These are phyloP conservation scores for Salvia rosmarinus DNA, from an alignment of 257 asterid species.

Conservation along the genomic window DNA sequence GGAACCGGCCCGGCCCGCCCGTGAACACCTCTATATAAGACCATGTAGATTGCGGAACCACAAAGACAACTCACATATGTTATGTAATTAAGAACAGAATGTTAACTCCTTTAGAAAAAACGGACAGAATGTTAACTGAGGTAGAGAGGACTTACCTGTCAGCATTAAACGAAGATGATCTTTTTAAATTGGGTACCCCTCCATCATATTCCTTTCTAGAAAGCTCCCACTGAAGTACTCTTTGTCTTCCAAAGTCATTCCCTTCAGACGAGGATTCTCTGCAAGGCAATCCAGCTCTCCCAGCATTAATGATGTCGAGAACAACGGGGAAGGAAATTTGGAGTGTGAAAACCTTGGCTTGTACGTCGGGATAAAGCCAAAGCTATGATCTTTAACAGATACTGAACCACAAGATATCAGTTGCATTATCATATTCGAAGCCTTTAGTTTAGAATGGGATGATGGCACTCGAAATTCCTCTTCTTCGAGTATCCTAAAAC, in stretches of 20 bases:
- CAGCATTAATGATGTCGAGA: slow-evolving; percentile 67
- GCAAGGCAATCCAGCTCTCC: slow-evolving; percentile 79
- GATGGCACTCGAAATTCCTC: slow-evolving; percentile 64
- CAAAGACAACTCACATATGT: not conserved
- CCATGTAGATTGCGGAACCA: not conserved
- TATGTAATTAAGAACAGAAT: too few relatives aligned
- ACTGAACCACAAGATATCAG: slow-evolving; percentile 90
- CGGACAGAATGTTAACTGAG: not conserved
- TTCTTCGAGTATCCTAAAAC: slow-evolving; percentile 76
- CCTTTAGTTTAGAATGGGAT: slow-evolving; percentile 61
- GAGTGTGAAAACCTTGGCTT: slow-evolving; percentile 84
- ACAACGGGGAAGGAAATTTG: slow-evolving; percentile 74
- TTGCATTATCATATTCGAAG: slow-evolving; percentile 89
- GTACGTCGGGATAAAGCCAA: slow-evolving; percentile 79
- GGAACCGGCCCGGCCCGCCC: too few relatives aligned
- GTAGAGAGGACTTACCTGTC: slow-evolving; percentile 59
- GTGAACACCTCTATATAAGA: too few relatives aligned
- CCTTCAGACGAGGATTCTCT: slow-evolving; percentile 67
- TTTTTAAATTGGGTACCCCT: slow-evolving; percentile 64
- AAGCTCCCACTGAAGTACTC: slow-evolving; percentile 94
- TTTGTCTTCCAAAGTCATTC: slow-evolving; percentile 75
- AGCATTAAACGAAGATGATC: slow-evolving; percentile 82
- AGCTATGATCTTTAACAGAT: slow-evolving; percentile 86
- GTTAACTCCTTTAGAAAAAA: not conserved
- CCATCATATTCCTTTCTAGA: slow-evolving; percentile 67